These are phyloP conservation scores for Spergularia bocconei DNA, from an alignment of 148 eudicot genomes.

Conservation along the genomic window DNA sequence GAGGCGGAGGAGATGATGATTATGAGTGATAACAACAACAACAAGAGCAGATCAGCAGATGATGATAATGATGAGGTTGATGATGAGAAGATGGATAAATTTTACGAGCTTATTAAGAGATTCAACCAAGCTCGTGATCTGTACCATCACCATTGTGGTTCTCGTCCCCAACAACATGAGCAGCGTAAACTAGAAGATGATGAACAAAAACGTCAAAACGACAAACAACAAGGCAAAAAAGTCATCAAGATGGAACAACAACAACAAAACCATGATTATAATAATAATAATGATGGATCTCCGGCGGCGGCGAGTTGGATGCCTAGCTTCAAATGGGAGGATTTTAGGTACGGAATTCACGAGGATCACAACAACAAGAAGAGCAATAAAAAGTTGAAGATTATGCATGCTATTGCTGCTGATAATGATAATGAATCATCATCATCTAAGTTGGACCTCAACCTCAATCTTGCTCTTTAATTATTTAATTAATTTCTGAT, in stretches of 20 bases:
- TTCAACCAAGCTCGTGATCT: conserved; percentile 27
- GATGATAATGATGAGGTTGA: conserved; percentile 11
- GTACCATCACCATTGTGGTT: background rate
- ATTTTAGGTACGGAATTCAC: conserved; percentile 13
- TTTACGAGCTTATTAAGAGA: conserved; percentile 36
- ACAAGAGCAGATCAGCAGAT: background rate
- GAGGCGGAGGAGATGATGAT: too few relatives aligned
- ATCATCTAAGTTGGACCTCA: conserved; percentile 23
- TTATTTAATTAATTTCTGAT: background rate
- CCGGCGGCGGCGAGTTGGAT: conserved; percentile 12
- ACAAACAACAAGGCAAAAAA: too few relatives aligned
- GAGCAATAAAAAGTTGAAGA: conserved; percentile 1
- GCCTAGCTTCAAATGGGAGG: conserved; percentile 41
- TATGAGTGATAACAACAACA: too few relatives aligned
- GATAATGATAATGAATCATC: conserved; percentile 4
- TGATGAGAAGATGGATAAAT: conserved; percentile 42
- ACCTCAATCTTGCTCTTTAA: conserved; percentile 30
- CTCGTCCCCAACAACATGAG: background rate
- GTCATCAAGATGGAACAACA: too few relatives aligned
- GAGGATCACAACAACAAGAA: background rate
- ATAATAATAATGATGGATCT: too few relatives aligned
- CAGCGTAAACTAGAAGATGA: background rate
- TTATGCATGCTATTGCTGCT: background rate
- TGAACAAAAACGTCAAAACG: background rate
- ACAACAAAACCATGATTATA: too few relatives aligned